These are phyloP conservation scores for Abrus precatorius DNA, from an alignment of 306 rosid genomes.

Conservation along the genomic window DNA sequence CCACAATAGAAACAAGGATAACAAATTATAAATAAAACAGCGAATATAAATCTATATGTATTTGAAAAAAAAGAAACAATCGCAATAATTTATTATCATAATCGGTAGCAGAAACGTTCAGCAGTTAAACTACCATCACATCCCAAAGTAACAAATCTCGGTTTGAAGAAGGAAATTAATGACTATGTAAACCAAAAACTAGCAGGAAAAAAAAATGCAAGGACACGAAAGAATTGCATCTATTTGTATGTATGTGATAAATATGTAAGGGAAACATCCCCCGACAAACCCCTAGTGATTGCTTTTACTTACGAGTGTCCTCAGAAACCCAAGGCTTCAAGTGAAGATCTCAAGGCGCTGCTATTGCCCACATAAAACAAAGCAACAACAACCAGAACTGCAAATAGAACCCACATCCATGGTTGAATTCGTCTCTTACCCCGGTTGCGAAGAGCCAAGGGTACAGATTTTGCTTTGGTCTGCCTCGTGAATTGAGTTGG, in stretches of 20 bases:
- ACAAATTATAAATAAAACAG: neutral
- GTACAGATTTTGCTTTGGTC: conserved; percentile 68
- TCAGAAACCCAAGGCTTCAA: conserved; percentile 64
- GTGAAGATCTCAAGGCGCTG: conserved; percentile 54
- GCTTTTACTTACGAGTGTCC: conserved; percentile 50
- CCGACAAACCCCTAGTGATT: conserved; percentile 42
- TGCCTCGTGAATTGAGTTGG: conserved; percentile 62
- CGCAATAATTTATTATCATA: conserved; percentile 60
- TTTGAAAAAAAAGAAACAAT: conserved; percentile 22
- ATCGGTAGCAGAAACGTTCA: conserved; percentile 40
- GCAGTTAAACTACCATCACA: conserved; percentile 39
- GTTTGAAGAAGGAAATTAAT: conserved; percentile 42
- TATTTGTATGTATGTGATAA: conserved; percentile 51
- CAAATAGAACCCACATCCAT: conserved; percentile 77
- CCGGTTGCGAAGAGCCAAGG: conserved; percentile 77
- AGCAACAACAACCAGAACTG: conserved; percentile 52
- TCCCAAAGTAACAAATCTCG: conserved; percentile 46
- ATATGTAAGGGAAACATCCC: conserved; percentile 62
- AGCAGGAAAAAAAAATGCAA: conserved; percentile 52
- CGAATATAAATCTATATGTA: neutral
- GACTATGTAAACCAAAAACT: conserved; percentile 49
- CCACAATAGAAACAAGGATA: neutral
- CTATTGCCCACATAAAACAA: conserved; percentile 62
- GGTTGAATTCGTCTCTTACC: conserved; percentile 78
- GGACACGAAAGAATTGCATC: conserved; percentile 64